Percentiles rank a stretch among this genome's conserved stretches.
These are phyloP conservation scores for Candida sakaeoensis DNA, from an alignment of 805 yeast genomes.

Conservation along the genomic window DNA sequence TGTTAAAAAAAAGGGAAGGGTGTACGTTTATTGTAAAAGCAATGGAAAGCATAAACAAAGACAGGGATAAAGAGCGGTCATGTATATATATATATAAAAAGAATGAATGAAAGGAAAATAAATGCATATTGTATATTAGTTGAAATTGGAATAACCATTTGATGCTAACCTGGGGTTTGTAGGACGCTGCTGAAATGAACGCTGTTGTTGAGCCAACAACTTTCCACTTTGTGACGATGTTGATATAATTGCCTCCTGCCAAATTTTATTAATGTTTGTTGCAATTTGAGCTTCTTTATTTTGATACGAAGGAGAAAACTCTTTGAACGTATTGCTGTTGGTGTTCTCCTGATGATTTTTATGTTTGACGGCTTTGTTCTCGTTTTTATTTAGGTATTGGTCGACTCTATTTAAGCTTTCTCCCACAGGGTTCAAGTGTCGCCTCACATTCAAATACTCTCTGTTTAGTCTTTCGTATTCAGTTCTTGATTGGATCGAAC, in stretches of 20 bases:
- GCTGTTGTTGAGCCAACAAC: slow-evolving; percentile 9
- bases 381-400: slow-evolving; percentile 16
- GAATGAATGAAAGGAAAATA: neutral
- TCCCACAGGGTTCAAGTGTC: slow-evolving; percentile 67
- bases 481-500: slow-evolving; percentile 59
- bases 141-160: slow-evolving; percentile 2
- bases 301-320: slow-evolving; percentile 28
- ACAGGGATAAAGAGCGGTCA: slow-evolving; percentile 53
- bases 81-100: too few species aligned
- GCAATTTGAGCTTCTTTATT: slow-evolving; percentile 29
- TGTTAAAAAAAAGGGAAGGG: slow-evolving; percentile 93
- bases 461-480: slow-evolving; percentile 76
- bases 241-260: slow-evolving; percentile 38
- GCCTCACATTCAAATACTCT: slow-evolving; percentile 65
- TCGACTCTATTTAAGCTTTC: slow-evolving; percentile 56
- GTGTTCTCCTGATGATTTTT: neutral
- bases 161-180: slow-evolving; percentile 6
- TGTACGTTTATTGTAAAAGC: slow-evolving; percentile 88
- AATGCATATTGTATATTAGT: neutral
- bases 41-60: slow-evolving; percentile 94
- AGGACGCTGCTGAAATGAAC: slow-evolving; percentile 10
- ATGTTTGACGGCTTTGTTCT: slow-evolving; percentile 23
- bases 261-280: slow-evolving; percentile 24
- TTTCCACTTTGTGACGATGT: slow-evolving; percentile 13
- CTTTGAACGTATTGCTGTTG: slow-evolving; percentile 25